Conservation (phyloP, 257 asterid species). For the Thymus mandschuricus region DNA sequence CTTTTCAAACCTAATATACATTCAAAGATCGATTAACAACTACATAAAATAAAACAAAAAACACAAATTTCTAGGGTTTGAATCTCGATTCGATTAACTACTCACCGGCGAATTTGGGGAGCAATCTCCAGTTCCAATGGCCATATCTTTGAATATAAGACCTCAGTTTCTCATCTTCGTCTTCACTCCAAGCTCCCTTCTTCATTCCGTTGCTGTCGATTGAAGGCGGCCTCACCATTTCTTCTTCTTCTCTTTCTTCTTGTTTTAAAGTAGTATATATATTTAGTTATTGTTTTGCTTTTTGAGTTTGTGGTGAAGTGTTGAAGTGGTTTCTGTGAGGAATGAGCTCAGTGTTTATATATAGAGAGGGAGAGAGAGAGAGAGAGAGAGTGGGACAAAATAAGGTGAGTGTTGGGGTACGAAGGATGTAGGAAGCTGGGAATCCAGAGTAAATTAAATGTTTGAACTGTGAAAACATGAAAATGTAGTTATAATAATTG, state of each 20-base stretch:
- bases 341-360: slow-evolving; percentile 35
- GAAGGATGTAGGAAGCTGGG: slow-evolving; percentile 29
- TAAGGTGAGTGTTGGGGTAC: slow-evolving; percentile 10
- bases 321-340: neutral
- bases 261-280: neutral
- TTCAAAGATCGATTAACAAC: neutral
- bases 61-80: neutral
- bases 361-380: neutral
- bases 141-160: slow-evolving; percentile 44
- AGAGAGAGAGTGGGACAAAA: neutral
- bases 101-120: slow-evolving; percentile 43
- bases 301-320: neutral
- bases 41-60: neutral
- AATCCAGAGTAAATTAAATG: neutral
- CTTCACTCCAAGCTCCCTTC: slow-evolving; percentile 47
- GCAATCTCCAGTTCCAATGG: slow-evolving; percentile 48
- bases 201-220: slow-evolving; percentile 45
- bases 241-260: neutral
- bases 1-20: slow-evolving; percentile 34
- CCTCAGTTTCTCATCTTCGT: slow-evolving; percentile 45
- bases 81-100: neutral
- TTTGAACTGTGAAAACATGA: neutral
- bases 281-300: too few species aligned
- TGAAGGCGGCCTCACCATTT: slow-evolving; percentile 48
- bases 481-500: neutral